Base-by-base conservation (phyloP, 495 filamentous ascomycete species). In the Jackrogersella multiformis region DNA sequence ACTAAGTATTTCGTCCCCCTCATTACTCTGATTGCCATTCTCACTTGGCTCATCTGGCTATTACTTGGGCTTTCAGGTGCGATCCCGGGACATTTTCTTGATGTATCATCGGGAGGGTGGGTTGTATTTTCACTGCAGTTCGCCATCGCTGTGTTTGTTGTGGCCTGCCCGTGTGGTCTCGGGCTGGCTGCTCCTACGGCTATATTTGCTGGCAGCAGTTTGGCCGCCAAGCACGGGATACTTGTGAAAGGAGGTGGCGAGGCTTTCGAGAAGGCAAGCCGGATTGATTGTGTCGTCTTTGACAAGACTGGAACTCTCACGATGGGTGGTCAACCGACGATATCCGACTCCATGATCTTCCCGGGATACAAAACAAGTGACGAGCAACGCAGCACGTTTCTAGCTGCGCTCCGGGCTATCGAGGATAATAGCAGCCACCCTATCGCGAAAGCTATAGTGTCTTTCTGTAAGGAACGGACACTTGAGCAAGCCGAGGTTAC, bases 221-320 rank as follows among this genome's bases (percentile, higher is more conserved):
- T 98, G 2, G 94, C 95, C 12, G 94, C 94, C 2, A 89, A 90
- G 66, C 80, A 94, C 71, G 94, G 95, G 4, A 96, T 98, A 49
- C 79, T 98, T 2, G 94, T 93, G 61, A 94, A 95, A 75, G 94
- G 94, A n/a, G 94, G 94, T 15, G 95, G 94, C 21, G 92, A 97
- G 72, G 94, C 95, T 1, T 97, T 98, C 70, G 92, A 98, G 76
- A 93, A 96, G 79, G 93, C 95, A 9, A 96, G 92, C 65, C 83
- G 83, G 3, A 82, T 97, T 5, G 91, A 96, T 73, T 89, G 88
- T 56, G 87, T 97, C 18, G 92, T 97, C 12, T 97, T 98, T 69
- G 94, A 98, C 80, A 98, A 98, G 80, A 98, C 94, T 0, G 94
- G 94, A 0, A 98, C 94, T 1, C 78, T 98, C 48, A 98, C 94